Evolutionary conservation across 306 rosid genomes (phyloP), one percentile per base, ranked within the genome.

Genomic region (Rubus idaeus): DNA sequence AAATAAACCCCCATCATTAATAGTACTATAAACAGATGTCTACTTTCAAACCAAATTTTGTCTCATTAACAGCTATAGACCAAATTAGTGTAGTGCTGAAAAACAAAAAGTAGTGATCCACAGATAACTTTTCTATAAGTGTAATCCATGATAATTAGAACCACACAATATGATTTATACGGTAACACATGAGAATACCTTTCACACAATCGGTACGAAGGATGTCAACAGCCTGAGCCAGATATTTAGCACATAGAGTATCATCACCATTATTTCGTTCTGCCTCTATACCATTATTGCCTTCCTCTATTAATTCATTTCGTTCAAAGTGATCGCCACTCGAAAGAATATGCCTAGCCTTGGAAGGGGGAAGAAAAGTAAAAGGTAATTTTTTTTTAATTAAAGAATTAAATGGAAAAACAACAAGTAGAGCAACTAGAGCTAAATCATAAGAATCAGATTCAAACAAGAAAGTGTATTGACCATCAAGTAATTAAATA

Each of bases 261-360:
- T 78, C 89, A 64, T 87, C 87, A 80, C 83, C 79, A 76, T 80
- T 78, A 80, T 79, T 81, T 88, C 81, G 90, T 75, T 86, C 95
- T 50, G 81, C 91, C 87, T 84, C 97, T 81, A 89, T 82, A 64
- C 46, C 69, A 64, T 64, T 64, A 64, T 39, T 39, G 69, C 69
- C 69, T 14, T 64, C 69, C 46, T 84, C 97, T 80, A 95, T 82
- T 66, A 90, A 82, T 81, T 84, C 95, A 83, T 75, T 90, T 83
- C 88, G 83, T 79, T 92, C 96, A 44, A 86, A 83, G 83, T 45
- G 81, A 84, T 90, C 95, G 10, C 95, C 93, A 11, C 84, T 91
- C 76, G 74, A 77, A 83, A 92, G 92, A 82, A 87, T 65, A 41
- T 35, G 86, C 72, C 89, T 83, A 80, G 97, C 98, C 98, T 94